Percentiles rank a stretch among this genome's conserved stretches.
These are phyloP conservation scores for Niebla homalea DNA, from an alignment of 495 filamentous ascomycete genomes.

Conservation along the genomic window DNA sequence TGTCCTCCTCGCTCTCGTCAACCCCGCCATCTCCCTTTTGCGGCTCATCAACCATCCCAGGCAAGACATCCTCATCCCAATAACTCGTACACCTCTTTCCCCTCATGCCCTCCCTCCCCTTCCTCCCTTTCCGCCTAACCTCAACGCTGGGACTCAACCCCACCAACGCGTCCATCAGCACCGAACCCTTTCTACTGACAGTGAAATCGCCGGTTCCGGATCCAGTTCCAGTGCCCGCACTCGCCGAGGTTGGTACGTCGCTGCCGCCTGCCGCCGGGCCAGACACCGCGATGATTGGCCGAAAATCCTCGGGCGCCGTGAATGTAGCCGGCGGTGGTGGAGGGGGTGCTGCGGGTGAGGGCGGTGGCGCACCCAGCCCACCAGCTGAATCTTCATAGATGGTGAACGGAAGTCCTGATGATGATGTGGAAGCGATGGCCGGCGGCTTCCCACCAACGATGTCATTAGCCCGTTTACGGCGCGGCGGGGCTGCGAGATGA, in stretches of 20 bases:
- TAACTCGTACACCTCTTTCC: constrained; percentile 14
- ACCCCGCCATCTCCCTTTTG: too few relatives aligned
- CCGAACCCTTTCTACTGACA: not conserved
- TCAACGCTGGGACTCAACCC: constrained; percentile 14
- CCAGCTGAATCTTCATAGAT: constrained; percentile 4
- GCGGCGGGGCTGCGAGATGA: constrained; percentile 4
- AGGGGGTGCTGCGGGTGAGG: not conserved
- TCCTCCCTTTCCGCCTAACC: constrained; percentile 10
- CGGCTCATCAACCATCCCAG: too few relatives aligned
- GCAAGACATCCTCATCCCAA: constrained; percentile 14
- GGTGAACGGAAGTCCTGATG: not conserved
- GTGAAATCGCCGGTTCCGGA: not conserved
- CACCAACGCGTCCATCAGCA: not conserved
- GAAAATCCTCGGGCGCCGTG: too few relatives aligned
- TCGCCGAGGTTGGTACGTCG: not conserved
- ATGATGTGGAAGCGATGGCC: not conserved
- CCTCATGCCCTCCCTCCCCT: constrained; percentile 1
- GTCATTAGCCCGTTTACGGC: constrained; percentile 1
- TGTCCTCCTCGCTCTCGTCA: too few relatives aligned
- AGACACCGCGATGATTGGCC: not conserved
- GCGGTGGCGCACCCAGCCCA: not conserved
- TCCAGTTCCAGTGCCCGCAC: too few relatives aligned
- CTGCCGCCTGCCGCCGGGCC: not conserved
- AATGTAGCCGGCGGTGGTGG: not conserved
- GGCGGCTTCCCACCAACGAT: not conserved